A percentile compares a stretch with the other conserved stretches of the same genome.
phyloP scores from a whole-genome alignment of 2,329 filamentous ascomycete species.

The Aspergillus caelatus region DNA sequence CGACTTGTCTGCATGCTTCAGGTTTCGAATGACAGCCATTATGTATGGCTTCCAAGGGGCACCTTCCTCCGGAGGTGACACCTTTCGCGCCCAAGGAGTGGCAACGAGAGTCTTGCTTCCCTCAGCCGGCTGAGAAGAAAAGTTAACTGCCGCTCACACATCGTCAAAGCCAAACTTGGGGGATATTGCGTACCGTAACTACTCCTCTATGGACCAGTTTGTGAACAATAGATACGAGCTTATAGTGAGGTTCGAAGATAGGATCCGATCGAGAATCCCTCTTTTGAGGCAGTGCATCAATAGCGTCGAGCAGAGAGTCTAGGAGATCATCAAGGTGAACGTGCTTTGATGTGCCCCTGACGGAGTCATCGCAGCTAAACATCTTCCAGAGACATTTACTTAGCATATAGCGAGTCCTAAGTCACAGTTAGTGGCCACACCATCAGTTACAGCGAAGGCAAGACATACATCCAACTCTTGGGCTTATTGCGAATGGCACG shows the following conservation, averaged over 20 bases:
- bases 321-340: constrained; percentile 54
- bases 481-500: constrained; percentile 61
- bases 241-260: constrained; percentile 89
- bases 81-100: constrained; percentile 59
- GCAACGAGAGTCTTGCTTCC: constrained; percentile 55
- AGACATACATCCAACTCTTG: constrained; percentile 63
- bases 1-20: constrained; percentile 77
- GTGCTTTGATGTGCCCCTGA: constrained; percentile 37
- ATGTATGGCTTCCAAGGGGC: constrained; percentile 64
- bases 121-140: constrained; percentile 43
- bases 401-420: constrained; percentile 66
- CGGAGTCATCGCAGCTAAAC: constrained; percentile 53
- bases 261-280: constrained; percentile 68
- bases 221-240: constrained; percentile 78
- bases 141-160: background rate
- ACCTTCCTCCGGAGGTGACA: constrained; percentile 51
- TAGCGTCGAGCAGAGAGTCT: constrained; percentile 60
- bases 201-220: constrained; percentile 68
- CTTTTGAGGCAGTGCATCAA: constrained; percentile 63
- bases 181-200: constrained; percentile 42
- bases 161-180: background rate
- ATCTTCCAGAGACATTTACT: constrained; percentile 76
- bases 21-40: constrained; percentile 58
- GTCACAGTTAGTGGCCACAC: constrained; percentile 24
- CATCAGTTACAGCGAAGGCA: background rate